phyloP scores from a whole-genome alignment of 805 yeast species.

The Kodamaea restingae region DNA sequence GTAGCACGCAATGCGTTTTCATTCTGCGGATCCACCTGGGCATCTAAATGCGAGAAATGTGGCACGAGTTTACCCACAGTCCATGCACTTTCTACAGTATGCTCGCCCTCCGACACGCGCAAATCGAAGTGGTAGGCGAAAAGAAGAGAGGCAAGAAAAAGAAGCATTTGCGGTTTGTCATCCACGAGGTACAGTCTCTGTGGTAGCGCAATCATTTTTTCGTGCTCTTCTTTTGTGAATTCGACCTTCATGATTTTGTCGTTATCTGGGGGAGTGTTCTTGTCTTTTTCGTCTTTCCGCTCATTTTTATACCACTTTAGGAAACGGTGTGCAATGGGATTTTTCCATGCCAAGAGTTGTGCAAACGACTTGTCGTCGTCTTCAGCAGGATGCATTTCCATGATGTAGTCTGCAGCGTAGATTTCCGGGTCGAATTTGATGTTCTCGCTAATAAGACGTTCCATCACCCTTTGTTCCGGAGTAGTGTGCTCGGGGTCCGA shows the following conservation, averaged over 20 bases:
- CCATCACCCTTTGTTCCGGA: conserved; percentile 56
- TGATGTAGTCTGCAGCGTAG: conserved; percentile 76
- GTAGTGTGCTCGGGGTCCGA: conserved; percentile 71
- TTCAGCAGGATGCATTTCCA: conserved; percentile 52
- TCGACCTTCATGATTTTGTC: conserved; percentile 40
- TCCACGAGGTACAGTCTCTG: conserved; percentile 54
- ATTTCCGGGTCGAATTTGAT: conserved; percentile 83
- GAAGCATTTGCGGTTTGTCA: conserved; percentile 48
- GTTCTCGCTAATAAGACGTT: conserved; percentile 61
- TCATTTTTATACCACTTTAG: conserved; percentile 46
- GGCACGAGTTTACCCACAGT: conserved; percentile 84
- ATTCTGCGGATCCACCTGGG: conserved; percentile 38
- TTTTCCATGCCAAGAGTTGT: conserved; percentile 48
- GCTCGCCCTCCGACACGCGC: conserved; percentile 66
- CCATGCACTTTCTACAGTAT: conserved; percentile 90
- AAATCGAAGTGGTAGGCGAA: conserved; percentile 74
- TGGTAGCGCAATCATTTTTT: conserved; percentile 67
- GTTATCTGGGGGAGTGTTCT: conserved; percentile 11
- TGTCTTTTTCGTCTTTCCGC: conserved; percentile 10
- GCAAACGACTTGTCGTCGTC: conserved; percentile 50
- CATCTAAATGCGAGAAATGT: conserved; percentile 69
- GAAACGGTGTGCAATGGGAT: conserved; percentile 43
- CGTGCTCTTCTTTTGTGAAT: conserved; percentile 59
- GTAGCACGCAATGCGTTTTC: conserved; percentile 46
- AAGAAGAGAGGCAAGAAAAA: conserved; percentile 60